Evolutionary conservation across 1,139 yeast genomes (phyloP), one percentile per base, ranked within the genome.

Genomic region (Hanseniaspora sp.): DNA sequence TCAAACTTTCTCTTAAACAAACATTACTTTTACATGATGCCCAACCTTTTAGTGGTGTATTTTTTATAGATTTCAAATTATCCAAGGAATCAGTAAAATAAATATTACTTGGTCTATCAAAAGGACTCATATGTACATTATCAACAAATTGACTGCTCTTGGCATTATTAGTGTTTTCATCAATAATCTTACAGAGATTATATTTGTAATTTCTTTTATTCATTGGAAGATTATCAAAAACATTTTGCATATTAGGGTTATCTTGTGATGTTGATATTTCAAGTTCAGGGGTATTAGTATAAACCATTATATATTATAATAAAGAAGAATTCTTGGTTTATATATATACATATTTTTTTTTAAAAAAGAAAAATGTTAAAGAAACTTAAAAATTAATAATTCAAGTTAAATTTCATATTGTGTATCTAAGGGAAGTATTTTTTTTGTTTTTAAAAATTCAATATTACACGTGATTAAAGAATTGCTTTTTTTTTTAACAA

Each of bases 151-250:
- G 56, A 34, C 55, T 58, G 56, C 70, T 62, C 23, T 73, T 71
- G 5, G 72, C 68, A 56, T 75, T 73, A 30, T 82, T 68, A 9
- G 76, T 67, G 0, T 83, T 71, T 2, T 82, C 83, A 7, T 75
- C 75, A 0, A 94, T 77, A 58, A 88, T 81, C 9, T 81, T 76
- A 65, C 96, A 86, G 37, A 90, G 81, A 55, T 79, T 74, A 67
- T 90, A 92, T 58, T 87, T 80, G 71, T 83, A 92, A 1, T 95
- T 94, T 54, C 95, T 71, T 60, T 81, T 66, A 66, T 87, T 87
- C 59, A 78, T 72, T 0, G 96, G 96, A 54, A 80, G 78, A 56
- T 88, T 96, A 42, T 86, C 95, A 39, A 44, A 44, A n/a, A 37
- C 39, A 11, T 48, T 42, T 34, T 31, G 7, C 1, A 31, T 13